Conservation (phyloP, 805 yeast species). For the Spathaspora passalidarum region DNA sequence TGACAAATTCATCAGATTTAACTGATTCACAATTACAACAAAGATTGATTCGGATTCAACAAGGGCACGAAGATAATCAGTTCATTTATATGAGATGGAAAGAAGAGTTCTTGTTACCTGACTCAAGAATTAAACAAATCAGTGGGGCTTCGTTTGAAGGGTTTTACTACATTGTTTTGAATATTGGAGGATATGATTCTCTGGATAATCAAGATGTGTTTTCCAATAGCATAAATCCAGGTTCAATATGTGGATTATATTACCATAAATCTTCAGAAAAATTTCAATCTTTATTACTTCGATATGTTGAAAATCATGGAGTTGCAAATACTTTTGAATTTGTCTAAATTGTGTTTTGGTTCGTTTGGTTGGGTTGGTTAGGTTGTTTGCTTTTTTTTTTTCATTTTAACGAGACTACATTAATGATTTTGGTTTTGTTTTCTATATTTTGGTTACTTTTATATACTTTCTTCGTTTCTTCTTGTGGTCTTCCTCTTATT, state of each 20-base stretch:
- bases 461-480: background rate
- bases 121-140: slow-evolving; percentile 58
- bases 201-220: background rate
- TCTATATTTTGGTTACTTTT: slow-evolving; percentile 1
- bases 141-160: slow-evolving; percentile 88
- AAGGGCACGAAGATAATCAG: slow-evolving; percentile 26
- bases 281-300: slow-evolving; percentile 71
- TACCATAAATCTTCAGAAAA: slow-evolving; percentile 78
- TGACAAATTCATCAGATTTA: slow-evolving; percentile 48
- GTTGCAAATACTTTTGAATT: slow-evolving; percentile 8
- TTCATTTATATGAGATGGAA: slow-evolving; percentile 90
- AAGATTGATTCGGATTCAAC: slow-evolving; percentile 27
- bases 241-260: slow-evolving; percentile 76
- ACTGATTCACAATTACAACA: slow-evolving; percentile 32
- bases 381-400: background rate
- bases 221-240: slow-evolving; percentile 37
- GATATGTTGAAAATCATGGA: slow-evolving; percentile 51
- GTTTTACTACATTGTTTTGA: slow-evolving; percentile 82
- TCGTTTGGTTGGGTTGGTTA: background rate
- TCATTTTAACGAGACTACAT: background rate
- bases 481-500: background rate
- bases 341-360: slow-evolving; percentile 2
- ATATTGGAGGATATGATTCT: slow-evolving; percentile 43
- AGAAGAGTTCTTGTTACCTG: slow-evolving; percentile 83
- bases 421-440: background rate